Evolutionary conservation across 345 rosid species (phyloP), one percentile per base, ranked within the genome.

Genomic region (Populus pruinosa): DNA sequence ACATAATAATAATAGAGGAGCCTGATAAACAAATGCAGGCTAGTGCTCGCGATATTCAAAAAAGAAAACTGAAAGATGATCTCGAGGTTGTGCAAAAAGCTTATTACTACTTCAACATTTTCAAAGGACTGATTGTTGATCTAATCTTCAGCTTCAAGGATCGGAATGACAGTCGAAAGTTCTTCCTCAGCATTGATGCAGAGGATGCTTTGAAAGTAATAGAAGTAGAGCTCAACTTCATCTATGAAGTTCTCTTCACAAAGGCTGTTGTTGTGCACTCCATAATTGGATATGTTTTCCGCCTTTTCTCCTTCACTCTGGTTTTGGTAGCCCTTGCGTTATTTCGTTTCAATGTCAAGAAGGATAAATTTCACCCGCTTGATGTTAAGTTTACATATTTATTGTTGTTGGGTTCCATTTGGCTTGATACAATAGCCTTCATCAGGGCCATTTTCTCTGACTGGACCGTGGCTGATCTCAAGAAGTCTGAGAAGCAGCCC

Each of bases 91-190:
- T 84, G 20, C 83, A 79, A n/a, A 71, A 77, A 64, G 92, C 88
- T 47, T 83, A 69, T 47, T 38, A 47, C 17, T 88, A 76, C 84
- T 89, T 85, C 70, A 27, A 74, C 18, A 79, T 62, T 44, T 89
- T 90, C 83, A 89, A 84, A 79, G 88, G 92, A 8, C 86, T 93
- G 21, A 75, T 91, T 2, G 94, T 85, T 13, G 93, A 89, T 77
- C 86, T 88, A 41, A 85, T 87, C 50, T 84, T 87, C 75, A 90
- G 92, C 78, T 89, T 85, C 72, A 79, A 67, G 9, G 88, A 89
- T 64, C 79, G 89, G 2, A 84, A 89, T 33, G 83, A 82, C 64
- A 89, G 89, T 81, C 75, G 86, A 16, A 84, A 80, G 1, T 86
- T 90, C 84, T 91, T 92, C 70, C 7, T 27, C 2, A 3, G 10